Evolutionary conservation across 352 stramenopile species (phyloP), one percentile per base, ranked within the genome.

Genomic region (Plasmopara halstedii): DNA sequence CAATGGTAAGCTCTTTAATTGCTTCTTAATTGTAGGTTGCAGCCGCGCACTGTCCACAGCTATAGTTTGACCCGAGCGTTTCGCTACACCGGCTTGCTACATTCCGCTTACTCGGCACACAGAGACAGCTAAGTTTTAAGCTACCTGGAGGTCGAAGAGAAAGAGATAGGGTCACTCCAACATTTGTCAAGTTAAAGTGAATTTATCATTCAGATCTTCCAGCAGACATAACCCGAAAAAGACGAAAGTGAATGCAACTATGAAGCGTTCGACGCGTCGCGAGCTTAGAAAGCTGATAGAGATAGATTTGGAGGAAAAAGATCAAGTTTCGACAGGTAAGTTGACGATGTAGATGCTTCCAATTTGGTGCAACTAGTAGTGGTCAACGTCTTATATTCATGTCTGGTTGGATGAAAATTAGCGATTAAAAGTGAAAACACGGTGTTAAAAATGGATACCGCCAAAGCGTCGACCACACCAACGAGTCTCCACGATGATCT

Each of bases 401-500:
- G 10, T 11, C 29, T 38, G 9, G 19, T 36, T 40, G n/a, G n/a
- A n/a, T 13, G 34, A 4, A 9, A 27, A 26, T 20, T 22, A 42
- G 13, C 43, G 22, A 46, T 58, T 18, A 66, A 63, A 27, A 37
- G 26, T 13, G 44, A 70, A 52, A 37, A 20, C 19, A 62, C 39
- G 32, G 46, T 69, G 10, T 80, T 83, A 46, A 66, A 63, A 18
- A 61, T 70, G n/a, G 59, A 78, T 42, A 38, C 45, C 20, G 53
- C 31, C 18, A 72, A 37, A 20, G 50, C 58, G 11, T 56, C 53
- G 11, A 61, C 74, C 19, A 85, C 81, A 0, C 67, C 81, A 8
- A 83, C 62, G 34, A 92, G 81, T 58, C 73, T 92, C 19, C 81
- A 92, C 47, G 81, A 92, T 42, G 81, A 93, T 46, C 90, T 93